Evolutionary conservation across 805 yeast species (phyloP).

Genomic region (Ogataea pini): DNA sequence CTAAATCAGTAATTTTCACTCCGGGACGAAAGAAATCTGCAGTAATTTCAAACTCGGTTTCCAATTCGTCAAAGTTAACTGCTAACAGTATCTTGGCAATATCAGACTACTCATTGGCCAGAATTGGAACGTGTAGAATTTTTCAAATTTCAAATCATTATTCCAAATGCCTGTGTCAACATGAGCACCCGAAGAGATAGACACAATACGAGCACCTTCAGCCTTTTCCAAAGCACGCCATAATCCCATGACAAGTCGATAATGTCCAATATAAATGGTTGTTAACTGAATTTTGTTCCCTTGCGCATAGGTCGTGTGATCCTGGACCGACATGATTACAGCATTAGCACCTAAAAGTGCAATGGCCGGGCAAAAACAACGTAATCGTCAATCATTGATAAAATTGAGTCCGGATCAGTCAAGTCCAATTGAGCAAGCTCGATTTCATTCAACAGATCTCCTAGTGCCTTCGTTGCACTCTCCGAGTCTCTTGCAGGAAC

Average conservation of each 20-base stretch:
- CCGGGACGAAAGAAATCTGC: not conserved
- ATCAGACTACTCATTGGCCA: conserved; percentile 7
- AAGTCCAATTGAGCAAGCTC: conserved; percentile 5
- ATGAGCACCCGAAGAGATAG: conserved; percentile 4
- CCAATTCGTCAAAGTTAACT: not conserved
- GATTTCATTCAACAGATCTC: not conserved
- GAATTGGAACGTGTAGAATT: not conserved
- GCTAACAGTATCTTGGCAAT: conserved; percentile 7
- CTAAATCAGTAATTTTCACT: not conserved
- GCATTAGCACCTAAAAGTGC: conserved; percentile 7
- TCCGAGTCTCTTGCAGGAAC: conserved; percentile 6
- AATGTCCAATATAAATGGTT: conserved; percentile 8
- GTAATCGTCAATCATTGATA: not conserved
- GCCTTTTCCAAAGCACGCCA: conserved; percentile 6
- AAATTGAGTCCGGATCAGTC: conserved; percentile 3
- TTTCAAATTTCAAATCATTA: conserved; percentile 5
- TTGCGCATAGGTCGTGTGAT: not conserved
- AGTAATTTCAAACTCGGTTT: not conserved
- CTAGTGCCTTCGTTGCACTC: conserved; percentile 2
- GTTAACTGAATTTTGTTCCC: conserved; percentile 8
- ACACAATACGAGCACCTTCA: conserved; percentile 6
- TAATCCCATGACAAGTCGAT: not conserved
- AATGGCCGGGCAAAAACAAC: conserved; percentile 1
- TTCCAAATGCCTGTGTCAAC: not conserved
- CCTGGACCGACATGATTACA: conserved; percentile 8